Percentiles rank a stretch among this genome's conserved stretches.
These are phyloP conservation scores for Prinsepia uniflora DNA, from an alignment of 306 rosid species.

Conservation along the genomic window DNA sequence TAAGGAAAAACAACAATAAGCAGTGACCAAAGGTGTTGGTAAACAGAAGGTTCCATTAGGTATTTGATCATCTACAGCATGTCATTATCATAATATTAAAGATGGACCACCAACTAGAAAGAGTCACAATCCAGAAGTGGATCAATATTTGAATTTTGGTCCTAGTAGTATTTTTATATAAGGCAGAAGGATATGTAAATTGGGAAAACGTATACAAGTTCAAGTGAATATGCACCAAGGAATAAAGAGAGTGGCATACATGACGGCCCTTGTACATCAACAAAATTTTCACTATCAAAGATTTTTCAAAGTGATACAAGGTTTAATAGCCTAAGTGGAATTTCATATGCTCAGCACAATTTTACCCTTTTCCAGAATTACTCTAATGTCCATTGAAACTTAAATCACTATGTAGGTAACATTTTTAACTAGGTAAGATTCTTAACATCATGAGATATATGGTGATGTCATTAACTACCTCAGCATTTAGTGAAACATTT, in stretches of 20 bases:
- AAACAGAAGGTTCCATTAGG: not conserved
- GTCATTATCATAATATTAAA: not conserved
- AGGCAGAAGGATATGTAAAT: not conserved
- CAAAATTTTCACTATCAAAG: not conserved
- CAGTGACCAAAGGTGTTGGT: not conserved
- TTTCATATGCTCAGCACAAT: not conserved
- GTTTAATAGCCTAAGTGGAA: not conserved
- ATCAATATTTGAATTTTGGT: too few relatives aligned
- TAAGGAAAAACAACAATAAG: not conserved
- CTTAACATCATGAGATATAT: not conserved
- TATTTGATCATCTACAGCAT: not conserved
- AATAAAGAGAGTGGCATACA: not conserved
- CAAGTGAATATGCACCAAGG: not conserved
- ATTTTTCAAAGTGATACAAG: not conserved
- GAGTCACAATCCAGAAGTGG: not conserved
- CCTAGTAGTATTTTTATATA: not conserved
- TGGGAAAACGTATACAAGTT: not conserved
- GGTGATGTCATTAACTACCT: slow-evolving; percentile 40
- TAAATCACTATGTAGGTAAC: not conserved
- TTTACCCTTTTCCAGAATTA: slow-evolving; percentile 3
- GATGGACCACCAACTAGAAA: not conserved
- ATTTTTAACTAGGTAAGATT: not conserved
- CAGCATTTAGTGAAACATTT: slow-evolving; percentile 31
- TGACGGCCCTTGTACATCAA: not conserved
- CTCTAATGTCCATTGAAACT: not conserved